A percentile compares a stretch with the other conserved stretches of the same genome.
Conservation (phyloP, 116 monocot genomes). For the Cymodocea nodosa region DNA sequence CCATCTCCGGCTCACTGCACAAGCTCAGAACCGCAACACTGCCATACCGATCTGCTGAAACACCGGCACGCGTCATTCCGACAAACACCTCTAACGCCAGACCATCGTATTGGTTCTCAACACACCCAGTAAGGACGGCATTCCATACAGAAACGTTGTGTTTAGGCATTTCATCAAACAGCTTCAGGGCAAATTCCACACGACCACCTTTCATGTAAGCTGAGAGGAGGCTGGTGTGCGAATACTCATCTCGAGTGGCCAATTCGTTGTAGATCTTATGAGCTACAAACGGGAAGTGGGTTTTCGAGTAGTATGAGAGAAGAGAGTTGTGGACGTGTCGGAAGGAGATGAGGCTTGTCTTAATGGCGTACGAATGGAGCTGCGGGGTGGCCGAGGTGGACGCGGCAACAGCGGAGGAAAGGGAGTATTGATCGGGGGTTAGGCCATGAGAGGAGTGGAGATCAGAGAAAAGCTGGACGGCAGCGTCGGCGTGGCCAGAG, state of each 20-base stretch:
- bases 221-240: conserved; percentile 26
- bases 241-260: conserved; percentile 18
- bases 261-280: conserved; percentile 18
- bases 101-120: conserved; percentile 21
- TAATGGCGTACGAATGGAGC: conserved; percentile 33
- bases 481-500: conserved; percentile 7
- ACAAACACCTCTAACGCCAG: conserved; percentile 32
- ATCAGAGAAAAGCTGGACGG: conserved; percentile 21
- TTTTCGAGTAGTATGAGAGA: conserved; percentile 34
- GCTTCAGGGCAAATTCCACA: conserved; percentile 12
- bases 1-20: conserved; percentile 16
- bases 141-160: conserved; percentile 52
- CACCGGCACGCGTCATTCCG: conserved; percentile 20
- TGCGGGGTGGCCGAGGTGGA: background rate
- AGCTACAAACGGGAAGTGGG: conserved; percentile 7
- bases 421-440: conserved; percentile 38
- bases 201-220: conserved; percentile 23
- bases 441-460: conserved; percentile 8
- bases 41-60: conserved; percentile 21
- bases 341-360: conserved; percentile 26
- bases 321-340: conserved; percentile 38
- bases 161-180: conserved; percentile 54
- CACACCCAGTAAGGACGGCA: conserved; percentile 43
- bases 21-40: conserved; percentile 29
- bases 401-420: conserved; percentile 44